These are phyloP conservation scores for Xanthoceras sorbifolium DNA, from an alignment of 345 rosid genomes.

Conservation along the genomic window DNA sequence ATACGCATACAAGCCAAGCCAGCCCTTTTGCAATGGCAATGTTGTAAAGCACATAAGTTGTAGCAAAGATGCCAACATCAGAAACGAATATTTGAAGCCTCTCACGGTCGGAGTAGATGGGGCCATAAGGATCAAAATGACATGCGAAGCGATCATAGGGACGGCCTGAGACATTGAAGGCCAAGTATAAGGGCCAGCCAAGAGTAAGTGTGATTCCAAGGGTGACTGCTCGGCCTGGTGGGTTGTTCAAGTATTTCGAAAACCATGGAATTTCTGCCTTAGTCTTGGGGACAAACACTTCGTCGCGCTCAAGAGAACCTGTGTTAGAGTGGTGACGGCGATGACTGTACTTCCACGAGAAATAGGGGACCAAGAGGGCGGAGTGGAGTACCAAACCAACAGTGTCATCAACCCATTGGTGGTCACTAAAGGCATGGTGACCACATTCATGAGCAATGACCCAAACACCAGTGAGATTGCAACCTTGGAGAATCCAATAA, in stretches of 20 bases:
- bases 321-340: conserved; percentile 78
- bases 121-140: conserved; percentile 52
- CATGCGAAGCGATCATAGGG: conserved; percentile 48
- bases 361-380: conserved; percentile 55
- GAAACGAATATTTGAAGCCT: conserved; percentile 53
- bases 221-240: conserved; percentile 41
- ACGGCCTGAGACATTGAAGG: conserved; percentile 51
- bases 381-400: conserved; percentile 67
- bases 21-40: conserved; percentile 40
- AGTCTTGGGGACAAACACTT: conserved; percentile 62
- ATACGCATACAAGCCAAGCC: conserved; percentile 50
- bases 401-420: conserved; percentile 54
- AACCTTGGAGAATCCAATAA: conserved; percentile 65
- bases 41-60: conserved; percentile 35
- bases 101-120: conserved; percentile 51
- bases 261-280: conserved; percentile 36
- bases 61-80: conserved; percentile 47
- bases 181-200: conserved; percentile 52
- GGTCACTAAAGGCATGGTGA: conserved; percentile 70
- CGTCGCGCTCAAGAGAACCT: conserved; percentile 61
- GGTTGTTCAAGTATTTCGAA: conserved; percentile 46
- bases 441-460: conserved; percentile 74
- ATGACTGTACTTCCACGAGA: conserved; percentile 72
- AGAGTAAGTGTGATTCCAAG: conserved; percentile 40
- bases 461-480: conserved; percentile 59